A percentile compares a stretch with the other conserved stretches of the same genome.
Evolutionary conservation across 2,329 filamentous ascomycete genomes (phyloP).

Genomic region (Cytospora leucostoma): DNA sequence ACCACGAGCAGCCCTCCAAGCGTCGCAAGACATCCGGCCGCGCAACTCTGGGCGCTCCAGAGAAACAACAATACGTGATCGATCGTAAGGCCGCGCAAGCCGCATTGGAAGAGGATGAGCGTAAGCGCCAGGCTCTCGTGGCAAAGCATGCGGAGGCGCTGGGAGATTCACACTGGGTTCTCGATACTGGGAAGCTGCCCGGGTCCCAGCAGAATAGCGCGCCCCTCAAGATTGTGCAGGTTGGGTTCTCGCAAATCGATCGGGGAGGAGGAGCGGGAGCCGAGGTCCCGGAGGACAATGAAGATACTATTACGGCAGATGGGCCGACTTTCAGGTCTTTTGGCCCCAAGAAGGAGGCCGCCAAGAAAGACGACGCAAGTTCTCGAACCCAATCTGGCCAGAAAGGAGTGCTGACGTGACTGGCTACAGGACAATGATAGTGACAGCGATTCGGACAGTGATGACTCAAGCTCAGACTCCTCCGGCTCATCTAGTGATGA

Average conservation of each 20-base stretch:
- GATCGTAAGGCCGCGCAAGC: constrained; percentile 63
- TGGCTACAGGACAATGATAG: constrained; percentile 13
- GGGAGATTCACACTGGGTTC: constrained; percentile 75
- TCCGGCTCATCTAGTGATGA: constrained; percentile 41
- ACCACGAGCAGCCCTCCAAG: constrained; percentile 59
- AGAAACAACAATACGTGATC: constrained; percentile 43
- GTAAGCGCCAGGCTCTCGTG: constrained; percentile 61
- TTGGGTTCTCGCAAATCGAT: constrained; percentile 55
- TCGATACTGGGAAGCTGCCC: constrained; percentile 50
- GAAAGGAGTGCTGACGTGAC: constrained; percentile 10
- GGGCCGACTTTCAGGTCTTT: constrained; percentile 24
- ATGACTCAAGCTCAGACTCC: constrained; percentile 41
- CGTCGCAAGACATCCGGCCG: constrained; percentile 56
- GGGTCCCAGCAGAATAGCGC: constrained; percentile 32
- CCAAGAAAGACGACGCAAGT: constrained; percentile 22
- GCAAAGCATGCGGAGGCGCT: constrained; percentile 62
- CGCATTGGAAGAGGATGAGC: constrained; percentile 67
- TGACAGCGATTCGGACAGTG: constrained; percentile 21
- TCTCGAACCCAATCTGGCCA: neutral
- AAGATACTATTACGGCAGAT: constrained; percentile 31
- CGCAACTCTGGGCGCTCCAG: constrained; percentile 34
- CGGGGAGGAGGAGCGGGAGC: constrained; percentile 25
- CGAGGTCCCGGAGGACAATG: constrained; percentile 33
- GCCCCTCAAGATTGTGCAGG: constrained; percentile 60
- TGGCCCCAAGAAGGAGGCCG: constrained; percentile 19